Conservation (phyloP, 2,329 filamentous ascomycete genomes). For the Neodidymelliopsis sp. region DNA sequence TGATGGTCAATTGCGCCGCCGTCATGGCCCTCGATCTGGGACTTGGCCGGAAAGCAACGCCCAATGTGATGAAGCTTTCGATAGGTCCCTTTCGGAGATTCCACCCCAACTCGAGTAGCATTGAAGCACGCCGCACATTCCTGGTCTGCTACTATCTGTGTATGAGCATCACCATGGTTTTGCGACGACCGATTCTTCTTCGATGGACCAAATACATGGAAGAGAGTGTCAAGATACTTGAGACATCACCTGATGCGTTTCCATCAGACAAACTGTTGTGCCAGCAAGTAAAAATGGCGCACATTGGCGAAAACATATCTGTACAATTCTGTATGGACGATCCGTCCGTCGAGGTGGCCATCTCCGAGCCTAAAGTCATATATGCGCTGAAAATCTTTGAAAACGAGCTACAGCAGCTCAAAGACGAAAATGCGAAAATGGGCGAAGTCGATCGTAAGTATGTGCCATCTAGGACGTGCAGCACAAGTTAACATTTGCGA, state of each 20-base stretch:
- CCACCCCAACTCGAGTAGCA: constrained; percentile 58
- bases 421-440: constrained; percentile 50
- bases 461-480: not conserved
- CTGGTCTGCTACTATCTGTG: constrained; percentile 68
- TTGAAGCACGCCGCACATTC: constrained; percentile 67
- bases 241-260: constrained; percentile 63
- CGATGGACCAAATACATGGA: constrained; percentile 70
- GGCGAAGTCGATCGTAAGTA: constrained; percentile 46
- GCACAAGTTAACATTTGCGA: constrained; percentile 4
- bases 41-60: constrained; percentile 66
- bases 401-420: constrained; percentile 54
- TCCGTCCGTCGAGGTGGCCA: constrained; percentile 58
- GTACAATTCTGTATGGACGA: constrained; percentile 65
- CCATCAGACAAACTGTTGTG: constrained; percentile 64
- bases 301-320: constrained; percentile 65
- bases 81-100: constrained; percentile 44
- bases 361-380: constrained; percentile 63
- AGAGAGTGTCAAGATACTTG: constrained; percentile 65
- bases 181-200: constrained; percentile 65
- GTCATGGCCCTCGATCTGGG: constrained; percentile 86
- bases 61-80: constrained; percentile 48
- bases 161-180: constrained; percentile 64
- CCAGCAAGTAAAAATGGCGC: constrained; percentile 65
- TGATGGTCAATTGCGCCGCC: constrained; percentile 80
- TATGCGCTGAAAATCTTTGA: constrained; percentile 64